Evolutionary conservation across 306 rosid species (phyloP).

Genomic region (Myrica gale): DNA sequence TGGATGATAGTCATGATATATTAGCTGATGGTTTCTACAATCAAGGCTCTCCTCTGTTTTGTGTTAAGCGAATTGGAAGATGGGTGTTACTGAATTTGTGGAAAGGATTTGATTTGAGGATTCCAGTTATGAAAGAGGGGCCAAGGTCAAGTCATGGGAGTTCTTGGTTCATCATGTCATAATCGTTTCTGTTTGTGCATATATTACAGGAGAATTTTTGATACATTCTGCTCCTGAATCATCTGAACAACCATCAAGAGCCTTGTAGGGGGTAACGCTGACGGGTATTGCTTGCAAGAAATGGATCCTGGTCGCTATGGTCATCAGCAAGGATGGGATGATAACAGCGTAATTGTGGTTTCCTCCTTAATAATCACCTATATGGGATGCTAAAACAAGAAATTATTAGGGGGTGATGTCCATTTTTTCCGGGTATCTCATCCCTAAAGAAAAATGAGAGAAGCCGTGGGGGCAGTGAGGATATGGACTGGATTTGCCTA

Average conservation of each 20-base stretch:
- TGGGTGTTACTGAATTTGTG: slow-evolving; percentile 40
- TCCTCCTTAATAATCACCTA: slow-evolving; percentile 98
- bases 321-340: slow-evolving; percentile 99
- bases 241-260: slow-evolving; percentile 39
- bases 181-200: slow-evolving; percentile 78
- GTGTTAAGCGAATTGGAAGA: slow-evolving; percentile 42
- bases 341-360: slow-evolving; percentile 99
- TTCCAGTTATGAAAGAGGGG: slow-evolving; percentile 47
- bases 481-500: slow-evolving; percentile 99
- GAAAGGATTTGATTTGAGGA: slow-evolving; percentile 50
- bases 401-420: slow-evolving; percentile 83
- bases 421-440: slow-evolving; percentile 62
- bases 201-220: slow-evolving; percentile 81
- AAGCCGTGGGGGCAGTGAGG: slow-evolving; percentile 93
- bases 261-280: slow-evolving; percentile 33
- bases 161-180: slow-evolving; percentile 68
- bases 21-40: slow-evolving; percentile 17
- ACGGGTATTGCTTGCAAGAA: slow-evolving; percentile 56
- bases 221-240: slow-evolving; percentile 55
- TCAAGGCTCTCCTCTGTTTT: slow-evolving; percentile 11
- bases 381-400: slow-evolving; percentile 89
- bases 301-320: slow-evolving; percentile 99
- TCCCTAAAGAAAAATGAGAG: slow-evolving; percentile 69
- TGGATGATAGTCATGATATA: background rate
- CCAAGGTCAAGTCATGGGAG: slow-evolving; percentile 63